Evolutionary conservation across 2,329 filamentous ascomycete genomes (phyloP).

Genomic region (Aspergillus arachidicola): DNA sequence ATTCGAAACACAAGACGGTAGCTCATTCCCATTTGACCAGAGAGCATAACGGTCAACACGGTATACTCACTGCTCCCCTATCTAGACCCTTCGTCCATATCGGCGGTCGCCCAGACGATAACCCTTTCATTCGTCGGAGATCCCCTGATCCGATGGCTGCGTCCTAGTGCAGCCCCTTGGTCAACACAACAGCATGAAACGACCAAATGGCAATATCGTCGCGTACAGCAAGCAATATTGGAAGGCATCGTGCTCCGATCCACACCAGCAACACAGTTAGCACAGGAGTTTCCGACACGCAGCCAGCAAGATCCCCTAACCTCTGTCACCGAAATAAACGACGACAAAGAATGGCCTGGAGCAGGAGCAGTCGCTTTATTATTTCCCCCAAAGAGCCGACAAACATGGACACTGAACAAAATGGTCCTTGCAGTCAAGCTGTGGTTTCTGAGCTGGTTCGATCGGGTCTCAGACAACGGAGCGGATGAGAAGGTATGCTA

Average conservation of each 20-base stretch:
- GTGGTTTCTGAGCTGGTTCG: constrained; percentile 18
- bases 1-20: neutral
- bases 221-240: constrained; percentile 24
- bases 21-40: no score
- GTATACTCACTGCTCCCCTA: neutral
- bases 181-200: neutral
- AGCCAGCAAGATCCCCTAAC: neutral
- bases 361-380: constrained; percentile 25
- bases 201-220: constrained; percentile 28
- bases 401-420: constrained; percentile 17
- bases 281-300: constrained; percentile 7
- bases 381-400: constrained; percentile 19
- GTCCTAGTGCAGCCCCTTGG: constrained; percentile 24
- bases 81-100: constrained; percentile 18
- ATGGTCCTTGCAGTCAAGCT: constrained; percentile 18
- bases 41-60: neutral
- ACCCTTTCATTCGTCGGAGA: constrained; percentile 27
- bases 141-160: constrained; percentile 29
- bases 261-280: constrained; percentile 11
- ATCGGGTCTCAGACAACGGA: constrained; percentile 17
- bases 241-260: constrained; percentile 25
- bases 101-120: constrained; percentile 23
- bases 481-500: constrained; percentile 17
- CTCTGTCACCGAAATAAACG: neutral
- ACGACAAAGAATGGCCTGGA: constrained; percentile 4